These are phyloP conservation scores for Daldinia concentrica DNA, from an alignment of 495 filamentous ascomycete species.

Conservation along the genomic window DNA sequence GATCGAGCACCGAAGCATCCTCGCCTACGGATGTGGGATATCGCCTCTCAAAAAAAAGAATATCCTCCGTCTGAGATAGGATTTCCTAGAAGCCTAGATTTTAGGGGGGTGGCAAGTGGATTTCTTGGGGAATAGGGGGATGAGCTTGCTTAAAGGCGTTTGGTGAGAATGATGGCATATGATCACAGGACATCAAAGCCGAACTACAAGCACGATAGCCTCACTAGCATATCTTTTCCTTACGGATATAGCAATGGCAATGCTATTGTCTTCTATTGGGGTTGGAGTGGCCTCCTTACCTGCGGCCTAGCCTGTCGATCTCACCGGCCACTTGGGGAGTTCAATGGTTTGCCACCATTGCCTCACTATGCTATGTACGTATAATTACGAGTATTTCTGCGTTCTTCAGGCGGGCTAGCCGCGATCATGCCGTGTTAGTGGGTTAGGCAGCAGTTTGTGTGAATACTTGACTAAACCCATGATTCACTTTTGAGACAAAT, in stretches of 20 bases:
- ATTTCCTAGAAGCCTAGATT: not conserved
- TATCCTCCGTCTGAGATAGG: not conserved
- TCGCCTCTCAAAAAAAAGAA: not conserved
- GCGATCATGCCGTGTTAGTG: not conserved
- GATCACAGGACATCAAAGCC: not conserved
- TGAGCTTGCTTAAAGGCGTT: not conserved
- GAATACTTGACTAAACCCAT: not conserved
- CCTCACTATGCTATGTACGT: not conserved
- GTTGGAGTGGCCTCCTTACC: not conserved
- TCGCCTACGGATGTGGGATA: not conserved
- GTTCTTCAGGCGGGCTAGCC: not conserved
- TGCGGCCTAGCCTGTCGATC: slow-evolving; percentile 1
- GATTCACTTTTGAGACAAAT: not conserved
- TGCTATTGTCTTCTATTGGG: not conserved
- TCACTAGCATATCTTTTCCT: not conserved
- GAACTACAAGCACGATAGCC: not conserved
- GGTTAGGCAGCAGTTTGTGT: not conserved
- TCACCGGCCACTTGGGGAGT: not conserved
- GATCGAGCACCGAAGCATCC: not conserved
- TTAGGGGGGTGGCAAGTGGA: not conserved
- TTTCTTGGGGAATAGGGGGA: not conserved
- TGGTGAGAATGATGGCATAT: not conserved
- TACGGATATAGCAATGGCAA: not conserved
- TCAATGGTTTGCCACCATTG: not conserved
- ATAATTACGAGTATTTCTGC: not conserved